Evolutionary conservation across 2,329 filamentous ascomycete genomes (phyloP), one percentile per base, ranked within the genome.

Genomic region (Alternaria tenuissima): DNA sequence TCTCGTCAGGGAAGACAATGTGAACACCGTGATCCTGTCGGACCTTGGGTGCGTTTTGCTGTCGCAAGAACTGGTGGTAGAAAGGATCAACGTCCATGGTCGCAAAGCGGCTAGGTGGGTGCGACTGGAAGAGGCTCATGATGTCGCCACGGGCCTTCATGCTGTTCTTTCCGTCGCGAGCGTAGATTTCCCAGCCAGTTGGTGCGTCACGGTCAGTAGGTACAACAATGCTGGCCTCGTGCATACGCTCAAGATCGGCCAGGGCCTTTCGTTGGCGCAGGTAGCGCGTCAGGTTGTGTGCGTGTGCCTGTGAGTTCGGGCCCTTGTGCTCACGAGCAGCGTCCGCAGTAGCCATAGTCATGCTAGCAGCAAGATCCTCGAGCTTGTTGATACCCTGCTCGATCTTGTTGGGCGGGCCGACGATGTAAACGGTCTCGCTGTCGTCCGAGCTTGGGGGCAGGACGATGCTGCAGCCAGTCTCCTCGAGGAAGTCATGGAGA

Each of bases 401-500:
- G 57, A 98, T 88, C 70, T 87, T 88, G 64, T 91, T 87, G 7
- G 88, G 81, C 18, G 91, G 93, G 3, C 95, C 95, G 65, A 96
- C 88, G 64, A 99, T 87, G 30, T 92, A 94, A 47, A 98, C 87
- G 42, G 88, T 88, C 71, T 97, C 92, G 47, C 92, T 91, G 58
- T 95, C 91, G 54, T 92, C 88, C 24, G 90, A 88, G 26, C 85
- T 85, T 7, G 93, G 87, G 54, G 89, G 94, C 46, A 98, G 81
- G 58, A 98, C 87, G 61, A 98, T 90, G 43, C 91, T 88, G 79
- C 95, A 99, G 64, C 94, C 94, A 59, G 95, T 98, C 73, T 97
- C 88, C 46, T 89, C 86, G 66, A 97, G 88, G 83, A 99, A 97
- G 46, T 97, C 88, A 59, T 97, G 88, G 34, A 92, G 84, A 18